These are phyloP conservation scores for Aspergillus biplanus DNA, from an alignment of 495 filamentous ascomycete species.

Conservation along the genomic window DNA sequence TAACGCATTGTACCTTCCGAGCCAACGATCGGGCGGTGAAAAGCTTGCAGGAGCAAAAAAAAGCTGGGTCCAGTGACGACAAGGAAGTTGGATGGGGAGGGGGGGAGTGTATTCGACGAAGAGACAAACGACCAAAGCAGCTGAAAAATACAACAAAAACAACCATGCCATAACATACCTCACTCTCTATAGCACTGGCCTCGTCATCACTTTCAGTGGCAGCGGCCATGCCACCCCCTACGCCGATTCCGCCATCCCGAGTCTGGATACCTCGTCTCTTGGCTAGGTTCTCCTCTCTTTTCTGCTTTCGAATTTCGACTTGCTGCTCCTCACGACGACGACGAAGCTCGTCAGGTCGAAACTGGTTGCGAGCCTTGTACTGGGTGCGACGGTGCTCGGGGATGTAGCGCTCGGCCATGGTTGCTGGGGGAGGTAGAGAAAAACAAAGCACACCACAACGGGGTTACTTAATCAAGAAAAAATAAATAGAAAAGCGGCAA, in stretches of 20 bases:
- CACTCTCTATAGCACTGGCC: constrained; percentile 86
- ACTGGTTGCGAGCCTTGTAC: constrained; percentile 98
- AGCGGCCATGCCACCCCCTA: constrained; percentile 82
- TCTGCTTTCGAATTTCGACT: constrained; percentile 97
- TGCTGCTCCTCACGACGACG: constrained; percentile 98
- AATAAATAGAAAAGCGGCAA: constrained; percentile 31
- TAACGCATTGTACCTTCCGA: constrained; percentile 22
- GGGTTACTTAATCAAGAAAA: constrained; percentile 21
- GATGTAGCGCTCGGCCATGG: constrained; percentile 98
- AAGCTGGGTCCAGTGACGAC: constrained; percentile 3
- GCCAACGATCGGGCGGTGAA: constrained; percentile 49
- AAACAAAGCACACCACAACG: constrained; percentile 39
- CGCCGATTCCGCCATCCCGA: constrained; percentile 70
- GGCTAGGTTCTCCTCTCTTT: constrained; percentile 97
- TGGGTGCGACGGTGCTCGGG: constrained; percentile 98
- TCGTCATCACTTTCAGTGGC: constrained; percentile 98
- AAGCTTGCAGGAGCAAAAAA: constrained; percentile 27
- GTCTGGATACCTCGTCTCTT: constrained; percentile 93
- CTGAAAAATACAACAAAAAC: constrained; percentile 9
- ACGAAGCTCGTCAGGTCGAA: constrained; percentile 98
- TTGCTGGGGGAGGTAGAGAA: constrained; percentile 45
- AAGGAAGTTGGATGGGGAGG: neutral
- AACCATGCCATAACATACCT: constrained; percentile 69
- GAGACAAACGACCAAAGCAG: constrained; percentile 5
- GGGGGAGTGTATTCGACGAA: neutral